Evolutionary conservation across 805 yeast genomes (phyloP).

Genomic region (Debaryomyces tyrocola): DNA sequence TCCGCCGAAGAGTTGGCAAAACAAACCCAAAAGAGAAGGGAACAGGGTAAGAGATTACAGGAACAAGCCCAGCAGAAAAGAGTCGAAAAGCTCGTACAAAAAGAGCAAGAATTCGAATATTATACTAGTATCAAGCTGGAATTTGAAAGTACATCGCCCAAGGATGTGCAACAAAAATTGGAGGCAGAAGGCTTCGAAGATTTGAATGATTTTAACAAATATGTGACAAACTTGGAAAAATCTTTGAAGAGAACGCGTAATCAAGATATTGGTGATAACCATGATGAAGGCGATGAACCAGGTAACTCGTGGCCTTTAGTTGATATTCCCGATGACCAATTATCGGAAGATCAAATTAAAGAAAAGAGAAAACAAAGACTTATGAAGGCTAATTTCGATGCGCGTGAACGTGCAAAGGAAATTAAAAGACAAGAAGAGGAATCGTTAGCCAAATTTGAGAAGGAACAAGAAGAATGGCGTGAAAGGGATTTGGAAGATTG

Average conservation of each 20-base stretch:
- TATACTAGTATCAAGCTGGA: constrained; percentile 58
- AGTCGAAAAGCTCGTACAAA: constrained; percentile 73
- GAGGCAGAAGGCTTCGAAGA: constrained; percentile 78
- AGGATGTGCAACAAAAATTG: constrained; percentile 54
- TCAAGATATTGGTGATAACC: constrained; percentile 55
- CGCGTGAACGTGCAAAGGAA: constrained; percentile 76
- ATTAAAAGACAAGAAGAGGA: constrained; percentile 70
- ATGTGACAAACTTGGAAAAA: constrained; percentile 62
- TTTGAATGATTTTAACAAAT: constrained; percentile 67
- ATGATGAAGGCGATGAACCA: constrained; percentile 43
- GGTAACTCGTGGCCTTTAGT: constrained; percentile 66
- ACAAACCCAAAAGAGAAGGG: constrained; percentile 78
- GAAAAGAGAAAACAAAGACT: constrained; percentile 85
- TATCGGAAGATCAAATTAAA: constrained; percentile 74
- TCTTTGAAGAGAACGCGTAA: constrained; percentile 67
- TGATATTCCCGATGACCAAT: constrained; percentile 80
- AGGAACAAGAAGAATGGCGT: constrained; percentile 77
- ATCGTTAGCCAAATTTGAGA: constrained; percentile 57
- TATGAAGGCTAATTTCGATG: constrained; percentile 84
- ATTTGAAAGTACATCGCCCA: constrained; percentile 49
- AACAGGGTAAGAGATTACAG: constrained; percentile 84
- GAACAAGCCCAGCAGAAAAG: constrained; percentile 89
- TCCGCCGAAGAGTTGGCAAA: constrained; percentile 77
- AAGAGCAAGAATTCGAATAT: constrained; percentile 77
- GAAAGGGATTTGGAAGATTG: constrained; percentile 71